These are phyloP conservation scores for Oryza australiensis DNA, from an alignment of 176 grass and related monocot genomes.

Conservation along the genomic window DNA sequence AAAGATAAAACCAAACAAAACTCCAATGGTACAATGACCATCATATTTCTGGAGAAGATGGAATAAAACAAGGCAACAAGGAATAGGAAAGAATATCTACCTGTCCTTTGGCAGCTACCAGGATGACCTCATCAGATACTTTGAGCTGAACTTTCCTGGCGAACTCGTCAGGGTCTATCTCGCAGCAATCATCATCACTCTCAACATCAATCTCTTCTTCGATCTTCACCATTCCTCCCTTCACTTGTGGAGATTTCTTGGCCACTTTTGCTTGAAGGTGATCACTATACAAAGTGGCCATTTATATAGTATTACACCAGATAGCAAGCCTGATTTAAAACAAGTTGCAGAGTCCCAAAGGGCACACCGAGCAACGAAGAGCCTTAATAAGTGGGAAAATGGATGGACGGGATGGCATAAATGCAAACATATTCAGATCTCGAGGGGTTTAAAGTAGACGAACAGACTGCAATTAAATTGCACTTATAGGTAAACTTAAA, in stretches of 20 bases:
- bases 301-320: slow-evolving; percentile 44
- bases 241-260: not conserved
- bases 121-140: slow-evolving; percentile 44
- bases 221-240: slow-evolving; percentile 30
- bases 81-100: slow-evolving; percentile 19
- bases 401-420: not conserved
- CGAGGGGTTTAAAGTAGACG: not conserved
- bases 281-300: not conserved
- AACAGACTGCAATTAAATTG: not conserved
- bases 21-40: not conserved
- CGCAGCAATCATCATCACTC: slow-evolving; percentile 47
- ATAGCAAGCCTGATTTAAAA: slow-evolving; percentile 19
- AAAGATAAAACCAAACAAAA: not conserved
- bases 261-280: not conserved
- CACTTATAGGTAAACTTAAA: not conserved
- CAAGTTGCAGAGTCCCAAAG: slow-evolving; percentile 32
- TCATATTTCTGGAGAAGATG: not conserved
- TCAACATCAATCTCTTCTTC: not conserved
- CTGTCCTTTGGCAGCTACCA: slow-evolving; percentile 49
- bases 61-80: not conserved
- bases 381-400: slow-evolving; percentile 17
- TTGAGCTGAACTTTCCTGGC: slow-evolving; percentile 19
- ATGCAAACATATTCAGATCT: not conserved
- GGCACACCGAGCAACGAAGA: slow-evolving; percentile 25
- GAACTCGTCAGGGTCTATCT: slow-evolving; percentile 50